A percentile compares a stretch with the other conserved stretches of the same genome.
These are phyloP conservation scores for Apiotrichum siamense DNA, from an alignment of 1,284 basidiomycete genomes.

Conservation along the genomic window DNA sequence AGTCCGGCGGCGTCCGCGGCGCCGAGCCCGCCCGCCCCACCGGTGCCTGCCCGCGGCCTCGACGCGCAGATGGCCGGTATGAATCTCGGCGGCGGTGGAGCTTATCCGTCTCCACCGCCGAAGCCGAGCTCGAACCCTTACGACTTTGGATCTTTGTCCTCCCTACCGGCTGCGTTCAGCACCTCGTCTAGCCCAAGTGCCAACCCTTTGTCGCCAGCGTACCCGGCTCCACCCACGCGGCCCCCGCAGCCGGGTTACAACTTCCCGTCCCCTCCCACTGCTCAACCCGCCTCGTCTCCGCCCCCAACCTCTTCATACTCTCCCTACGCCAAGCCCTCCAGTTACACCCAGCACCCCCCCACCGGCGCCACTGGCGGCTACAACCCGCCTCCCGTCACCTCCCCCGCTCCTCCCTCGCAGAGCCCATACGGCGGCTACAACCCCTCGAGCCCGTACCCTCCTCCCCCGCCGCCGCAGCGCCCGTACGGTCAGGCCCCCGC, in stretches of 20 bases:
- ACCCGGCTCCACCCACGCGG: constrained; percentile 22
- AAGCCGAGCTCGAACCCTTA: constrained; percentile 29
- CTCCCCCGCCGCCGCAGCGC: constrained; percentile 8
- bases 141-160: constrained; percentile 33
- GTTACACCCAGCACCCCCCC: constrained; percentile 13
- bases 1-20: constrained; percentile 8
- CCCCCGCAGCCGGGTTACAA: constrained; percentile 12
- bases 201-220: constrained; percentile 3
- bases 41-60: constrained; percentile 22
- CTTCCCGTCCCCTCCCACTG: constrained; percentile 1
- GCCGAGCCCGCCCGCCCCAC: constrained; percentile 9
- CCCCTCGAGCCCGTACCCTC: constrained; percentile 4
- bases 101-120: constrained; percentile 18
- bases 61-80: constrained; percentile 32
- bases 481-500: neutral
- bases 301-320: constrained; percentile 13
- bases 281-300: constrained; percentile 23
- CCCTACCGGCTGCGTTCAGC: constrained; percentile 29
- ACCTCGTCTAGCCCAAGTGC: constrained; percentile 4
- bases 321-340: constrained; percentile 5
- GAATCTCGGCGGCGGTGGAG: constrained; percentile 13
- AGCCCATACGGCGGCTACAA: constrained; percentile 10
- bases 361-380: constrained; percentile 15
- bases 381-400: neutral
- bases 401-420: neutral